phyloP scores from a whole-genome alignment of 495 filamentous ascomycete species.

The Talaromyces thailandensis region DNA sequence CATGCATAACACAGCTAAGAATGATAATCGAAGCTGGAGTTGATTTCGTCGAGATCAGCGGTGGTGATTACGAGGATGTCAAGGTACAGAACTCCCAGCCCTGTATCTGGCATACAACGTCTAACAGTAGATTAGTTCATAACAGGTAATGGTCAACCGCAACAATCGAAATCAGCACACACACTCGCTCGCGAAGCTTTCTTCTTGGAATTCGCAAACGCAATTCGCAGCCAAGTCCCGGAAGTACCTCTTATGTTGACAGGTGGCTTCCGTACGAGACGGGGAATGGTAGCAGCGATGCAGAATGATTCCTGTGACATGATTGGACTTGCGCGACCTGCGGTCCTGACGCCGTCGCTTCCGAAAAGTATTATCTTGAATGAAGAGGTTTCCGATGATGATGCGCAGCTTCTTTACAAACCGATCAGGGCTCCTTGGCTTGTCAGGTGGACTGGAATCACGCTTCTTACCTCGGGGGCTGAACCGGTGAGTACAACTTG shows the following conservation, averaged over 20 bases:
- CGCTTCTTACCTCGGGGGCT: background rate
- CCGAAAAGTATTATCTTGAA: slow-evolving; percentile 42
- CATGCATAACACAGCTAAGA: slow-evolving; percentile 42
- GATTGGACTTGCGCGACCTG: slow-evolving; percentile 47
- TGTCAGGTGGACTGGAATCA: background rate
- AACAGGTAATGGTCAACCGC: slow-evolving; percentile 5
- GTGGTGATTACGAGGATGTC: slow-evolving; percentile 49
- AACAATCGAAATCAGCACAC: slow-evolving; percentile 19
- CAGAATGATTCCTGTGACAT: slow-evolving; percentile 45
- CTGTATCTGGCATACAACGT: background rate
- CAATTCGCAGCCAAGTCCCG: slow-evolving; percentile 34
- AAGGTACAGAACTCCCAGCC: slow-evolving; percentile 11
- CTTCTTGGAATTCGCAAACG: slow-evolving; percentile 48
- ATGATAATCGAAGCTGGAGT: slow-evolving; percentile 43
- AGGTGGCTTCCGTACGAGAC: slow-evolving; percentile 46
- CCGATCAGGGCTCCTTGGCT: background rate
- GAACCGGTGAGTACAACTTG: slow-evolving; percentile 1
- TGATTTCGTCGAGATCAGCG: slow-evolving; percentile 56
- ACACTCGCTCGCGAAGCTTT: slow-evolving; percentile 50
- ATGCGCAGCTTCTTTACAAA: slow-evolving; percentile 25
- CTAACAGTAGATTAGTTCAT: slow-evolving; percentile 9
- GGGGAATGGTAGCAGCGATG: slow-evolving; percentile 45
- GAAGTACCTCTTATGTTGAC: slow-evolving; percentile 40
- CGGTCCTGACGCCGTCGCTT: slow-evolving; percentile 37
- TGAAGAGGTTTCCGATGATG: slow-evolving; percentile 35